These are phyloP conservation scores for Wickerhamiella sorbophila DNA, from an alignment of 805 yeast genomes.

Conservation along the genomic window DNA sequence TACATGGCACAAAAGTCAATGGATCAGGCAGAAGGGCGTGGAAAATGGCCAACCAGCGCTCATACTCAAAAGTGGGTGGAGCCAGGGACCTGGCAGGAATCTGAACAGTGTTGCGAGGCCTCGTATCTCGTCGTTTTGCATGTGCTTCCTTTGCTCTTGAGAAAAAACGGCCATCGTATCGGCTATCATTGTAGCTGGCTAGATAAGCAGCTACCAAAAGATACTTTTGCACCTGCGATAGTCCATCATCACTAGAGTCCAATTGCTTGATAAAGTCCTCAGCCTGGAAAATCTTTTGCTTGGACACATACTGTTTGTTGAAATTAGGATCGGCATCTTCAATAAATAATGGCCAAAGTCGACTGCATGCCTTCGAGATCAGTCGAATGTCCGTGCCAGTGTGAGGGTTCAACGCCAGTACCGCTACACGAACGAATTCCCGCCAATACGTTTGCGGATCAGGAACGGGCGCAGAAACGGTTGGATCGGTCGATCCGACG, in stretches of 20 bases:
- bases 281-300: constrained; percentile 18
- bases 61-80: constrained; percentile 65
- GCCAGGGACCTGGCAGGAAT: constrained; percentile 48
- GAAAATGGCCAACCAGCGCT: constrained; percentile 65
- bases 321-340: constrained; percentile 11
- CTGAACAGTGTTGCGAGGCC: constrained; percentile 32
- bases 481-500: constrained; percentile 12
- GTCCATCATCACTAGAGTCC: constrained; percentile 1
- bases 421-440: constrained; percentile 31
- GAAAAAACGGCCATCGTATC: constrained; percentile 53
- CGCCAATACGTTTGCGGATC: constrained; percentile 25
- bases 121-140: constrained; percentile 27
- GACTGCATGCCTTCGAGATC: constrained; percentile 16
- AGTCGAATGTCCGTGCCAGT: constrained; percentile 31
- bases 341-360: constrained; percentile 24
- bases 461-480: not conserved
- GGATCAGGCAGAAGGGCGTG: constrained; percentile 47
- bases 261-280: constrained; percentile 10
- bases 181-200: constrained; percentile 63
- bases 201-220: constrained; percentile 69
- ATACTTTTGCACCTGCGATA: constrained; percentile 31
- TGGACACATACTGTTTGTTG: constrained; percentile 17
- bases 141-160: constrained; percentile 44
- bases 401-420: constrained; percentile 31
- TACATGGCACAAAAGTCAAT: constrained; percentile 25